Conservation (phyloP, 768 basidiomycete species). For the Xerocomus brunneocitrinus region DNA sequence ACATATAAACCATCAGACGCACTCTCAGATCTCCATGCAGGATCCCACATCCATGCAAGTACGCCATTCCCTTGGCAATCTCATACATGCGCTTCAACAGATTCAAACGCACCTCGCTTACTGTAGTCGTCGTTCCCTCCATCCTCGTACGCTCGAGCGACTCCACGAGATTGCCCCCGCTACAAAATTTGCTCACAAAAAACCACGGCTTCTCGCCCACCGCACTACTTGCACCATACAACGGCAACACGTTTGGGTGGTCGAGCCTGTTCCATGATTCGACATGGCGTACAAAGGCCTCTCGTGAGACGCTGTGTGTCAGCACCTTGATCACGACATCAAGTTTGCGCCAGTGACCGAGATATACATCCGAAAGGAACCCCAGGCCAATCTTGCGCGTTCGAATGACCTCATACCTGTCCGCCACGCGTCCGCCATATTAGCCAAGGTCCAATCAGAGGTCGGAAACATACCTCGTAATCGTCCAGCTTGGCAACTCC, state of each 20-base stretch:
- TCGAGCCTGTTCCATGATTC: constrained; percentile 66
- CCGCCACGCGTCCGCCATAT: neutral
- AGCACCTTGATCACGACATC: constrained; percentile 73
- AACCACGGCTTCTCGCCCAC: constrained; percentile 71
- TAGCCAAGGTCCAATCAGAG: neutral
- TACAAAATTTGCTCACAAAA: constrained; percentile 70
- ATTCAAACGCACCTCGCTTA: constrained; percentile 26
- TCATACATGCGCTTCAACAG: constrained; percentile 62
- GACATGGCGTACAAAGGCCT: constrained; percentile 66
- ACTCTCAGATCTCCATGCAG: constrained; percentile 84
- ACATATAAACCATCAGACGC: constrained; percentile 7
- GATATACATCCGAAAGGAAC: constrained; percentile 74
- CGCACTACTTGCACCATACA: constrained; percentile 76
- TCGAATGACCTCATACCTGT: constrained; percentile 69
- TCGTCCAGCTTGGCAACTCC: constrained; percentile 68
- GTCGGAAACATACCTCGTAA: constrained; percentile 46
- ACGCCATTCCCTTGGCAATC: constrained; percentile 78
- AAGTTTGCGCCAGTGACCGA: constrained; percentile 65
- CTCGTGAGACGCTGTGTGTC: constrained; percentile 52
- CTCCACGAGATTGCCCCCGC: constrained; percentile 58
- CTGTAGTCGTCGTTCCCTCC: neutral
- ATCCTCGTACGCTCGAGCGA: constrained; percentile 42
- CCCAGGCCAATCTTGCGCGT: constrained; percentile 67
- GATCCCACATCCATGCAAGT: constrained; percentile 63
- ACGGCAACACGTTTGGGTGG: constrained; percentile 66